Evolutionary conservation across 192 early-diverging fungal species (phyloP), one percentile per base, ranked within the genome.

Genomic region (Linnemannia schmuckeri): DNA sequence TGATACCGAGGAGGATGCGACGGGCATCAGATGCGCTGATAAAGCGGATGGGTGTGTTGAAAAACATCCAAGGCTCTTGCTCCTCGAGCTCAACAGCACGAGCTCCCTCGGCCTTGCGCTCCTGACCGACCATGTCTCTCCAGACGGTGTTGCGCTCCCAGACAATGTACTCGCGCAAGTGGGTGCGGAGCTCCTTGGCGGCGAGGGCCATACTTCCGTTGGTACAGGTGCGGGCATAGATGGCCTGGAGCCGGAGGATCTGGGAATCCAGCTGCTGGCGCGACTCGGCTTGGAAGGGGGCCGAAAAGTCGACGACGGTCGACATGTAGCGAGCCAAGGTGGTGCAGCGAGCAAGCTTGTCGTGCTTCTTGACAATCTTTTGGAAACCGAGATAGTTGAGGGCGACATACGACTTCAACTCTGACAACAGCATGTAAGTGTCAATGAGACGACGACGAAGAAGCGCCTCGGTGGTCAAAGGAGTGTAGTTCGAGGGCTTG

Each of bases 311-410:
- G 0, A 95, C 92, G 61, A 88, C 82, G 68, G 82, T 86, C n/a
- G 79, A 76, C 38, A 90, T 75, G 72, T 90, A 90, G 37, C 71
- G 70, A 17, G 79, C 47, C 22, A 76, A 75, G 15, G 88, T 79
- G 10, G 78, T 72, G 40, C 90, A 91, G 7, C 92, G 90, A 22
- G 94, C 94, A 10, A 97, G 94, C 83, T 97, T 97, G 89, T 97
- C 97, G 83, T 95, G 96, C 90, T 98, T 98, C 89, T 98, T 98
- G 24, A 97, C 90, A 87, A 97, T 96, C 89, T 98, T 98, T 90
- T 90, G 88, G 85, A 98, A 97, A 30, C 96, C 97, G 9, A 93
- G 95, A 71, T 92, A 92, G 91, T 98, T 97, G 70, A 97, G 92
- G 55, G 96, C 93, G 18, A 94, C 92, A 75, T 94, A 98, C n/a